A percentile compares a stretch with the other conserved stretches of the same genome.
Conservation (phyloP, 176 grass and related monocot species). For the Saccharum officinarum region DNA sequence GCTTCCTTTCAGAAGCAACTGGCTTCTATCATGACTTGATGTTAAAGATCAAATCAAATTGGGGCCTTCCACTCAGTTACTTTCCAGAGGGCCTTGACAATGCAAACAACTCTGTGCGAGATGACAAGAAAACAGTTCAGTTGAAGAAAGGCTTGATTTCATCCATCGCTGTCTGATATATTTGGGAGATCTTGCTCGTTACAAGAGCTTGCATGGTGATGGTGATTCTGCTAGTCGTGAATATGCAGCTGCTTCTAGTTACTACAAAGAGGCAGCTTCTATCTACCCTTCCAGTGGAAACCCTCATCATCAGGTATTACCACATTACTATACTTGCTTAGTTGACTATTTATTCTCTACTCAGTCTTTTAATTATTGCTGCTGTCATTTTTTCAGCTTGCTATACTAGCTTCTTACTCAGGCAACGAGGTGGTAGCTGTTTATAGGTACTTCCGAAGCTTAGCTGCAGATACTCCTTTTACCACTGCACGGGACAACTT, state of each 20-base stretch:
- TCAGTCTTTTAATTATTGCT: not conserved
- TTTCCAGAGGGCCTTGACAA: slow-evolving; percentile 57
- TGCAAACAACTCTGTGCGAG: slow-evolving; percentile 38
- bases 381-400: slow-evolving; percentile 54
- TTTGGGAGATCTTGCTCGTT: slow-evolving; percentile 91
- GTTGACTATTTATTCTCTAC: slow-evolving; percentile 7
- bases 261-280: slow-evolving; percentile 80
- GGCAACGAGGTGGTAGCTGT: slow-evolving; percentile 69
- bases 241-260: slow-evolving; percentile 80
- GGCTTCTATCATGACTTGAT: slow-evolving; percentile 95
- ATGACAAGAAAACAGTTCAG: slow-evolving; percentile 55
- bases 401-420: slow-evolving; percentile 81
- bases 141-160: slow-evolving; percentile 78
- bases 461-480: slow-evolving; percentile 86
- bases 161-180: slow-evolving; percentile 96
- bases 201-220: slow-evolving; percentile 86
- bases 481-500: slow-evolving; percentile 88
- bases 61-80: slow-evolving; percentile 67
- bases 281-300: slow-evolving; percentile 83
- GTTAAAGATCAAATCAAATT: slow-evolving; percentile 82
- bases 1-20: slow-evolving; percentile 85
- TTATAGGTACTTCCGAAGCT: slow-evolving; percentile 95
- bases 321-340: not conserved
- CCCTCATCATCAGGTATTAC: slow-evolving; percentile 90
- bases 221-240: slow-evolving; percentile 66